phyloP scores from a whole-genome alignment of 192 early-diverging fungal genomes.

The Entomortierella chlamydospora region DNA sequence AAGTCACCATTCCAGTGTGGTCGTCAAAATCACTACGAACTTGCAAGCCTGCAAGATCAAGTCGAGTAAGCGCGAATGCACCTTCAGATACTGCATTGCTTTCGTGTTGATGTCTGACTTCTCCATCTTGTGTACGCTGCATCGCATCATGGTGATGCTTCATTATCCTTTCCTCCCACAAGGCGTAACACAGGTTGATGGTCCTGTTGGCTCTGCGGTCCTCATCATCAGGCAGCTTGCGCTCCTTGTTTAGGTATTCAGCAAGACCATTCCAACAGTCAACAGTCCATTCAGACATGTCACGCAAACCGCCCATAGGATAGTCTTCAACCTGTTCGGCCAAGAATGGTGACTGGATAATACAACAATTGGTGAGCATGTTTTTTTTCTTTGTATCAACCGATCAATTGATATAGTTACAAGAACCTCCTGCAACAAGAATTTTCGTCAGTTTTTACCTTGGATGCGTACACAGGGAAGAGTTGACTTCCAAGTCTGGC shows the following conservation, averaged over 20 bases:
- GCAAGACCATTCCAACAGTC: constrained; percentile 66
- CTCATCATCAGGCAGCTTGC: constrained; percentile 11
- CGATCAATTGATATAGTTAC: too few species aligned
- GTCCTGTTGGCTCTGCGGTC: constrained; percentile 20
- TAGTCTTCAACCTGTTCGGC: constrained; percentile 79
- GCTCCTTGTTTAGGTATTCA: constrained; percentile 59
- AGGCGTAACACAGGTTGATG: constrained; percentile 48
- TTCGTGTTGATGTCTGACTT: constrained; percentile 15
- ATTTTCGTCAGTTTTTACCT: too few species aligned
- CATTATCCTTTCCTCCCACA: constrained; percentile 31
- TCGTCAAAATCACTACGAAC: constrained; percentile 1
- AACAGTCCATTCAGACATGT: constrained; percentile 67
- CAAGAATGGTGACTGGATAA: constrained; percentile 74
- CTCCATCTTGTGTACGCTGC: constrained; percentile 1
- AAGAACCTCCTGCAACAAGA: too few species aligned
- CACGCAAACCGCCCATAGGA: constrained; percentile 75
- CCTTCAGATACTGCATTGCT: neutral
- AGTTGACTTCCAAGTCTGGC: constrained; percentile 65
- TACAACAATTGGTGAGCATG: neutral
- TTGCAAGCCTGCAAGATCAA: constrained; percentile 14
- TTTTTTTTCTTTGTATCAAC: too few species aligned
- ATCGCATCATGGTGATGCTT: neutral
- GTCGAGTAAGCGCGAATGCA: constrained; percentile 4
- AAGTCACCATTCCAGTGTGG: constrained; percentile 32
- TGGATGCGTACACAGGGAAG: constrained; percentile 67